Base-by-base conservation (phyloP, 2,329 filamentous ascomycete genomes). In the Xylaria sp. region DNA sequence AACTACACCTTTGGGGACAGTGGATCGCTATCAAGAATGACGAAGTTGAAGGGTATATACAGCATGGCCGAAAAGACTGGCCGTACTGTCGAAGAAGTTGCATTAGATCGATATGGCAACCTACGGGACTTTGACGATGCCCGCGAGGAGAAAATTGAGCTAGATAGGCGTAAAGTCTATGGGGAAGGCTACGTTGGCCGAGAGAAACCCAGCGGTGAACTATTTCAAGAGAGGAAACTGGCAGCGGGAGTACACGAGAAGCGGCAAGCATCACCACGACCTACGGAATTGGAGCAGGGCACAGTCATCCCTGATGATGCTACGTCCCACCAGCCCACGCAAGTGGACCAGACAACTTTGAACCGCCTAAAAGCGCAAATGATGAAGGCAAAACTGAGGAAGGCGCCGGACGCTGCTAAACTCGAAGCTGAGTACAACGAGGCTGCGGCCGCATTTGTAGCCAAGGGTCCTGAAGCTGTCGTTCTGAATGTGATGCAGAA, bases 1-100 rank as follows among this genome's bases (percentile, higher is more conserved):
- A 85, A 88, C 67, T 99, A 98, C 78, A 92, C 84, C 0, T 97
- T 99, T 80, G 96, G 97, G 20, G 96, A 99, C 79, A 83, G 88
- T 7, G 95, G 96, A 0, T 95, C 94, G 15, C 89, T 94, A 75
- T 99, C 97, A 96, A 91, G 97, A 59, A 97, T 99, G 94, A 97
- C 92, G 6, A 98, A 94, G 80, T 88, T 99, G 39, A 94, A 92
- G 73, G 92, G 90, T 12, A 93, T 97, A 1, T 97, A 97, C 79
- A 88, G 89, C 31, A 87, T 91, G 63, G 93, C 94, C 0, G 87
- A 97, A 73, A 91, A 96, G 75, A 90, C 85, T 0, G 90, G 90
- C 0, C 86, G 86, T n/a, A 76, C 88, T 0, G 85, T 97, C 0
- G 95, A 98, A 7, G 93, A 97, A 0, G 84, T 98, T 58, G 96